A percentile compares a stretch with the other conserved stretches of the same genome.
phyloP scores from a whole-genome alignment of 331 rosid genomes.

The Malus hybrid region DNA sequence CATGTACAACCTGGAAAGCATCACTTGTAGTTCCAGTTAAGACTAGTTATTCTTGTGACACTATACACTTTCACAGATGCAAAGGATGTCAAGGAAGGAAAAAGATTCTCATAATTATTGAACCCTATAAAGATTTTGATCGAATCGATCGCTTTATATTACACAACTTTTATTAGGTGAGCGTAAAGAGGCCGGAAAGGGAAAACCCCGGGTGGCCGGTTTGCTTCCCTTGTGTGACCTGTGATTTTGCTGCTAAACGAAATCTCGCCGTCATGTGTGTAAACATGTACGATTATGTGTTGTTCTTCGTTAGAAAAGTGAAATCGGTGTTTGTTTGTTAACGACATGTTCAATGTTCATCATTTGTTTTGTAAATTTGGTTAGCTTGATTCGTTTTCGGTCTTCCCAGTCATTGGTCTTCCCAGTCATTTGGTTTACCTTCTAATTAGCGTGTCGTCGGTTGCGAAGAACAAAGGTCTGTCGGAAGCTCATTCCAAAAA shows the following conservation, averaged over 20 bases:
- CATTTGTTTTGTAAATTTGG: neutral
- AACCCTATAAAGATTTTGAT: conserved; percentile 12
- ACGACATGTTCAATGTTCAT: neutral
- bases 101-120: neutral
- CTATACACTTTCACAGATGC: conserved; percentile 6
- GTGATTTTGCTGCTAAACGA: conserved; percentile 21
- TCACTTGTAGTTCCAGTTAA: conserved; percentile 6
- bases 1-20: conserved; percentile 12
- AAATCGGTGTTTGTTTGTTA: neutral
- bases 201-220: conserved; percentile 18
- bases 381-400: conserved; percentile 6
- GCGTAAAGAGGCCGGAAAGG: conserved; percentile 26
- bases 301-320: conserved; percentile 3
- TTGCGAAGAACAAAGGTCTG: conserved; percentile 16
- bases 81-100: neutral
- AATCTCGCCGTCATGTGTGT: neutral
- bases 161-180: conserved; percentile 27
- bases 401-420: conserved; percentile 27
- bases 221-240: conserved; percentile 2
- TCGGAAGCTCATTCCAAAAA: conserved; percentile 19
- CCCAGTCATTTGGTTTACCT: conserved; percentile 40
- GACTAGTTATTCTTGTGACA: conserved; percentile 27
- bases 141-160: conserved; percentile 13
- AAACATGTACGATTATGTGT: conserved; percentile 15
- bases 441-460: conserved; percentile 8